These are phyloP conservation scores for Triticum urartu DNA, from an alignment of 176 grass and related monocot species.

Conservation along the genomic window DNA sequence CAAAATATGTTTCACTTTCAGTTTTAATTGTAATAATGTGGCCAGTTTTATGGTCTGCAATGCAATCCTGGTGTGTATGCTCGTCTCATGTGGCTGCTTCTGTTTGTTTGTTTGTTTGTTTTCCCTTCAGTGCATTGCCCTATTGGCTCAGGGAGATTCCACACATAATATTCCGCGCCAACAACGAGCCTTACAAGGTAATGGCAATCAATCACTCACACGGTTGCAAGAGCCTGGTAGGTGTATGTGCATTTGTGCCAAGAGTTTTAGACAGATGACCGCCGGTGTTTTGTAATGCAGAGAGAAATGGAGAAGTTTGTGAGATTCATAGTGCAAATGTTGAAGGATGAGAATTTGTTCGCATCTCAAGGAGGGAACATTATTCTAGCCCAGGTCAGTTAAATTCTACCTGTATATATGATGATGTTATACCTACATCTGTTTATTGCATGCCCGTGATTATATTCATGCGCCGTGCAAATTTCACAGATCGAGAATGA, in stretches of 20 bases:
- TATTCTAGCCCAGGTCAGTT: conserved; percentile 73
- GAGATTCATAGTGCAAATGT: conserved; percentile 58
- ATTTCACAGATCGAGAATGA: conserved; percentile 88
- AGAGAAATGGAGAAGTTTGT: conserved; percentile 81
- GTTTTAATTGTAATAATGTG: neutral
- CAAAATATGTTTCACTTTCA: neutral
- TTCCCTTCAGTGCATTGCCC: conserved; percentile 58
- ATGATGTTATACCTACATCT: neutral
- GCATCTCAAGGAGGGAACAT: conserved; percentile 72
- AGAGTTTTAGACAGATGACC: neutral
- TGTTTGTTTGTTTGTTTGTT: neutral
- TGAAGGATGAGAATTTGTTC: conserved; percentile 72
- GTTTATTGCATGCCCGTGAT: conserved; percentile 8
- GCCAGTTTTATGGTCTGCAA: no score
- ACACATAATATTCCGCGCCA: conserved; percentile 65
- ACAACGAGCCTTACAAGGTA: conserved; percentile 81
- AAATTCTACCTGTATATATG: neutral
- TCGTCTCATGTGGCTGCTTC: conserved; percentile 14
- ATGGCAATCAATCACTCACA: neutral
- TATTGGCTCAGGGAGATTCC: conserved; percentile 85
- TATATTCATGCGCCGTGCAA: neutral
- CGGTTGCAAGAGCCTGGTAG: conserved; percentile 4
- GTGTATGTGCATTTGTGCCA: neutral
- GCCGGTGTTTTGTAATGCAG: conserved; percentile 30
- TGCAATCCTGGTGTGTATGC: neutral